A percentile compares a stretch with the other conserved stretches of the same genome.
These are phyloP conservation scores for Magnolia officinalis DNA, from an alignment of 164 flowering plant genomes.

Conservation along the genomic window DNA sequence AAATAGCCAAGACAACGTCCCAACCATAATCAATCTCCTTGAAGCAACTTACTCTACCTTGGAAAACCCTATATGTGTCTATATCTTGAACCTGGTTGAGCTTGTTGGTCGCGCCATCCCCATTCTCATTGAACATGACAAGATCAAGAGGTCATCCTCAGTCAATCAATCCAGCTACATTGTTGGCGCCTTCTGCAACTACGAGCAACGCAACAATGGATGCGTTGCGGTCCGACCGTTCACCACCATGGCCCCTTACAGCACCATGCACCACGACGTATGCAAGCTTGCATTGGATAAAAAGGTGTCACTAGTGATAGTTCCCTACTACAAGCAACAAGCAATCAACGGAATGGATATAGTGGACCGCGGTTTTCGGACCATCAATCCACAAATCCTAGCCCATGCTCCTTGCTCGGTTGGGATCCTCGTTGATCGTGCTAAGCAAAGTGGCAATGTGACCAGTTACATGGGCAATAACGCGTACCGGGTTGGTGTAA, in stretches of 20 bases:
- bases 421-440: constrained; percentile 21
- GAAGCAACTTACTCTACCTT: constrained; percentile 29
- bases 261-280: constrained; percentile 67
- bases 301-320: constrained; percentile 40
- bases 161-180: constrained; percentile 13
- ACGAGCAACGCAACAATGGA: constrained; percentile 23
- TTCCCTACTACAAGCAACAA: constrained; percentile 37
- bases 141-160: neutral
- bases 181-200: constrained; percentile 41
- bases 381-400: constrained; percentile 20
- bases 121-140: constrained; percentile 44
- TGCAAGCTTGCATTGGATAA: constrained; percentile 47
- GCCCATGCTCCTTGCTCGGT: constrained; percentile 29
- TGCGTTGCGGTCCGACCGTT: constrained; percentile 30
- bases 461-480: constrained; percentile 22
- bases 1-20: constrained; percentile 34
- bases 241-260: constrained; percentile 38
- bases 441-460: constrained; percentile 6
- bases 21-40: constrained; percentile 29
- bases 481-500: constrained; percentile 32
- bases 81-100: constrained; percentile 29
- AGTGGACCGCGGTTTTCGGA: constrained; percentile 7
- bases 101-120: constrained; percentile 51
- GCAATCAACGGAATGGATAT: neutral
- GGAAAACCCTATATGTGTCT: constrained; percentile 28